Percentiles rank a stretch among this genome's conserved stretches.
Evolutionary conservation across 768 basidiomycete species (phyloP).

Genomic region (Mycena galopus): DNA sequence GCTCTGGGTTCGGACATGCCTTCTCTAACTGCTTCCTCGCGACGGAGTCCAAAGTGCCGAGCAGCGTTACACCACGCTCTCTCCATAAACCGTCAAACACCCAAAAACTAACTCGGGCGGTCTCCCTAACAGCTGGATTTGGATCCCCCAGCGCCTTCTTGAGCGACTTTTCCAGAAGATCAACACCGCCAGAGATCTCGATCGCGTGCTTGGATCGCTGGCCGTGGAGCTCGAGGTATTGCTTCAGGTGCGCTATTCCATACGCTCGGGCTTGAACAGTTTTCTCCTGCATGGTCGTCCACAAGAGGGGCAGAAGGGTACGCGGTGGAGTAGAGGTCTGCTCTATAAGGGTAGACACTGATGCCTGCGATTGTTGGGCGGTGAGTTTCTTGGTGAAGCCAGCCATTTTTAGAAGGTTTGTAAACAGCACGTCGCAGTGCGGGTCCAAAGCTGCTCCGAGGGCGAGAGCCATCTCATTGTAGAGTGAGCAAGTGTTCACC

Average conservation of each 20-base stretch:
- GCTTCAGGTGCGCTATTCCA: slow-evolving; percentile 77
- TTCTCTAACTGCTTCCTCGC: slow-evolving; percentile 90
- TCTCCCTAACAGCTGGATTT: slow-evolving; percentile 84
- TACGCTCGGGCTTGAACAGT: slow-evolving; percentile 79
- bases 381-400: slow-evolving; percentile 94
- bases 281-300: slow-evolving; percentile 82
- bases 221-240: slow-evolving; percentile 82
- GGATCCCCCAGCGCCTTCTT: slow-evolving; percentile 82
- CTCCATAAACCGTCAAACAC: slow-evolving; percentile 82
- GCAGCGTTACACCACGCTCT: slow-evolving; percentile 71
- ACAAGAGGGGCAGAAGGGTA: slow-evolving; percentile 75
- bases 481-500: slow-evolving; percentile 80
- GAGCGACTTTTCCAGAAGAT: slow-evolving; percentile 79
- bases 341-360: slow-evolving; percentile 75
- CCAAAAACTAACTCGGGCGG: slow-evolving; percentile 84
- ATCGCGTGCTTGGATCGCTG: slow-evolving; percentile 71
- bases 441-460: slow-evolving; percentile 82
- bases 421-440: slow-evolving; percentile 81
- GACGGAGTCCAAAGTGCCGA: slow-evolving; percentile 74
- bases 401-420: slow-evolving; percentile 87
- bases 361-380: slow-evolving; percentile 86
- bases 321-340: slow-evolving; percentile 81
- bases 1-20: slow-evolving; percentile 74
- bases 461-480: slow-evolving; percentile 76
- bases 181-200: slow-evolving; percentile 76